Conservation (phyloP, 2,329 filamentous ascomycete genomes). For the Cryoendolithus antarcticus region DNA sequence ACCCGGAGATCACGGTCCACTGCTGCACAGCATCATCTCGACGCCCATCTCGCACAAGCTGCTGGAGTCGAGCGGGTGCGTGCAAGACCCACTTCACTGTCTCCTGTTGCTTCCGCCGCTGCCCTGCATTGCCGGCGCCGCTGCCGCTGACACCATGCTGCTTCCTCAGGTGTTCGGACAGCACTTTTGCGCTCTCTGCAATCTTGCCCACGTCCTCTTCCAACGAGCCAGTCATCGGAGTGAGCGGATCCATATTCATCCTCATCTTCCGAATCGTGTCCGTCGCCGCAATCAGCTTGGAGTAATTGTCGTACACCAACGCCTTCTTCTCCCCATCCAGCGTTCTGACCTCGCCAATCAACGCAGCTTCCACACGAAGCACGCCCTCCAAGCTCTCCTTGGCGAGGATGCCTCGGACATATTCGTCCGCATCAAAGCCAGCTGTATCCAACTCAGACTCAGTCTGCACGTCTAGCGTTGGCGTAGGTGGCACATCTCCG, state of each 20-base stretch:
- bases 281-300: slow-evolving; percentile 88
- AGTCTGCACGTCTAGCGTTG: slow-evolving; percentile 42
- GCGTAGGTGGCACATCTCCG: slow-evolving; percentile 20
- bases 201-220: slow-evolving; percentile 65
- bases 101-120: slow-evolving; percentile 34
- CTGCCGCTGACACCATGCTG: slow-evolving; percentile 6
- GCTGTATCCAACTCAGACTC: slow-evolving; percentile 60
- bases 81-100: slow-evolving; percentile 52
- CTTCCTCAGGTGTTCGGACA: slow-evolving; percentile 28
- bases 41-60: slow-evolving; percentile 47
- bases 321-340: slow-evolving; percentile 95
- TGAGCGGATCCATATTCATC: slow-evolving; percentile 66
- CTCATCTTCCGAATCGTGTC: slow-evolving; percentile 90
- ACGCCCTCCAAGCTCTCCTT: slow-evolving; percentile 55
- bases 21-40: slow-evolving; percentile 46
- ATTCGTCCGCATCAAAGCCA: slow-evolving; percentile 61
- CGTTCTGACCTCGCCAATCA: slow-evolving; percentile 68
- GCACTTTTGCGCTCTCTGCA: slow-evolving; percentile 43
- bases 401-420: slow-evolving; percentile 50
- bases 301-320: slow-evolving; percentile 96
- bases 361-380: slow-evolving; percentile 55
- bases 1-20: slow-evolving; percentile 29
- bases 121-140: slow-evolving; percentile 15
- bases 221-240: slow-evolving; percentile 60
- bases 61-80: slow-evolving; percentile 46